Base-by-base conservation (phyloP, 176 grass and related monocot genomes). In the Phyllostachys edulis region DNA sequence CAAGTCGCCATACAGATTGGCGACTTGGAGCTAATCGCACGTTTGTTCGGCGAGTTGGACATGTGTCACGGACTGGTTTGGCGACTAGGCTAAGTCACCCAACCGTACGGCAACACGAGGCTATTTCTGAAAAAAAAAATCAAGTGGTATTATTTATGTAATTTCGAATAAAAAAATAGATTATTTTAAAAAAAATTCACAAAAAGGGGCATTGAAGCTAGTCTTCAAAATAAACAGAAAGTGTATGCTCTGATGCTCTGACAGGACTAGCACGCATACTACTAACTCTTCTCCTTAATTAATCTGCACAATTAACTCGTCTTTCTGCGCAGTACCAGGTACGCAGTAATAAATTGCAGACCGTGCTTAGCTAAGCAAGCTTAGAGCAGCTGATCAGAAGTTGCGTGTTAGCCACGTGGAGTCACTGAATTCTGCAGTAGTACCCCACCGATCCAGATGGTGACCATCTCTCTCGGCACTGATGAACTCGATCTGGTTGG, bases 171-270 rank as follows among this genome's bases (percentile, higher is more conserved):
- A n/a, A n/a, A n/a, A n/a, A n/a, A n/a, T n/a, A n/a, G n/a, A n/a
- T n/a, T n/a, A n/a, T n/a, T n/a, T n/a, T n/a, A n/a, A n/a, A n/a
- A n/a, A n/a, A n/a, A n/a, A n/a, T n/a, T n/a, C n/a, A n/a, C n/a
- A n/a, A 64, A 82, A 77, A 76, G 41, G 29, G 16, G 79, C 55
- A 69, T 76, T 68, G 63, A 63, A 63, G 72, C 82, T 75, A 40
- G 6, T 23, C 14, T 50, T 55, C 64, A 63, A 61, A 21, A 63
- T 23, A n/a, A 78, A 37, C 47, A 36, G 29, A 73, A 70, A 40
- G 40, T 59, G 40, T 9, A 73, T 21, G 40, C 59, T n/a, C 40
- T 72, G 69, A 73, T 73, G 69, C 40, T 63, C 69, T 61, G 54
- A 9, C 75, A 37, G 52, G 15, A n/a, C n/a, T n/a, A 32, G 52